Evolutionary conservation across 306 rosid species (phyloP), one percentile per base, ranked within the genome.

Genomic region (Vigna angularis): DNA sequence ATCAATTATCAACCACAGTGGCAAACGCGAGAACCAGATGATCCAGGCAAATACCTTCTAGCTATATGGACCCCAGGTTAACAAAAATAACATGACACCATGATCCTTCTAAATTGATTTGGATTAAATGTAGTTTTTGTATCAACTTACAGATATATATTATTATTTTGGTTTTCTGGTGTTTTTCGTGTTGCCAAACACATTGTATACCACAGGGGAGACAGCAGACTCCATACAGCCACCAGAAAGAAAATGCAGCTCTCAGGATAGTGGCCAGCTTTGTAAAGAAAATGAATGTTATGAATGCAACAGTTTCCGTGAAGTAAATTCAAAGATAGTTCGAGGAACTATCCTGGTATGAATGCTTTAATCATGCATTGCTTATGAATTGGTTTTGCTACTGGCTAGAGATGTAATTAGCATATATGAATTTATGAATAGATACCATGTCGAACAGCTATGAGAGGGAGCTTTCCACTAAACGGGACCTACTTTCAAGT

Each of bases 371-470:
- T 70, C 51, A 68, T 70, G 15, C 15, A 26, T 68, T 55, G 8
- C 40, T 53, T 48, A 7, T 72, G 22, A n/a, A n/a, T n/a, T n/a
- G n/a, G n/a, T n/a, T n/a, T n/a, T n/a, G n/a, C n/a, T n/a, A n/a
- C 9, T 32, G 51, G 51, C 5, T 32, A 6, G 28, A 18, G 34
- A 5, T 49, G 67, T 63, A 78, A 66, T 34, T 44, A 28, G 22
- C 45, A 9, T 73, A 9, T 73, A 32, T 34, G 4, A 44, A 63
- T 48, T 82, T 74, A 55, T 79, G 76, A 32, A 85, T 79, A 93
- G 98, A 90, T 93, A 89, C 98, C 98, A 65, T 93, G 98, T 40
- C 91, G 98, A 71, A 93, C 97, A 67, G 97, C 98, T 59, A 93
- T 87, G 98, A 83, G 88, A 73, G 98, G 98, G 69, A 91, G 93